Evolutionary conservation across 2,329 filamentous ascomycete species (phyloP).

Genomic region (Claviceps paspali): DNA sequence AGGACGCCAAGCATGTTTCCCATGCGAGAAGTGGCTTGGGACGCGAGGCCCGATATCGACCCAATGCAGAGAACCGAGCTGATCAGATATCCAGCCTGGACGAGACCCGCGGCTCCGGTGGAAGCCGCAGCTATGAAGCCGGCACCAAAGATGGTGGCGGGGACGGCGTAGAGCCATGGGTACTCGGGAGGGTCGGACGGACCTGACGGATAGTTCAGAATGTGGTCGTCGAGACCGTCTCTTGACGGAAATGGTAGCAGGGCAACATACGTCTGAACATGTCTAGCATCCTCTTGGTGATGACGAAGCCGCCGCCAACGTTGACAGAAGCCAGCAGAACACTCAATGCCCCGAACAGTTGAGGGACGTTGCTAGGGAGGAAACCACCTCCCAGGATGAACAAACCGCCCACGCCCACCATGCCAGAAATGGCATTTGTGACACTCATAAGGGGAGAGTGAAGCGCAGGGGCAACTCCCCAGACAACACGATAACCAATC

Average conservation of each 20-base stretch:
- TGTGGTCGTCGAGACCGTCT: not conserved
- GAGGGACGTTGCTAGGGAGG: conserved; percentile 62
- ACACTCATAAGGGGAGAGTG: conserved; percentile 88
- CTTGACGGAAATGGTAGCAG: not conserved
- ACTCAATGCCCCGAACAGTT: conserved; percentile 61
- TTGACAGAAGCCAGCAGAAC: conserved; percentile 81
- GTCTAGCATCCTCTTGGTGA: conserved; percentile 86
- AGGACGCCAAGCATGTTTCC: conserved; percentile 80
- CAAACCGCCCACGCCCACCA: conserved; percentile 79
- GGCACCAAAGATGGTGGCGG: conserved; percentile 61
- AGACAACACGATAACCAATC: conserved; percentile 78
- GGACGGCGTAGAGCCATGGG: conserved; percentile 72
- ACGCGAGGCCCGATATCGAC: conserved; percentile 67
- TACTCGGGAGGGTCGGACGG: conserved; percentile 80
- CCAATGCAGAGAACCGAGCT: conserved; percentile 75
- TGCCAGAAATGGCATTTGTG: conserved; percentile 82
- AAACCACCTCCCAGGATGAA: conserved; percentile 80
- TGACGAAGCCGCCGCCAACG: conserved; percentile 75
- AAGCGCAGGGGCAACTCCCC: conserved; percentile 70
- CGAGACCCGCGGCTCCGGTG: conserved; percentile 68
- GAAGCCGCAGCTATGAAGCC: conserved; percentile 67
- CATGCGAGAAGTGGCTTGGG: conserved; percentile 67
- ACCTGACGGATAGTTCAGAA: conserved; percentile 20
- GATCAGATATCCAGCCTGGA: conserved; percentile 76
- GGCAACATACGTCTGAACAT: conserved; percentile 57